Evolutionary conservation across 1,139 yeast species (phyloP).

Genomic region (Yarrowia galli): DNA sequence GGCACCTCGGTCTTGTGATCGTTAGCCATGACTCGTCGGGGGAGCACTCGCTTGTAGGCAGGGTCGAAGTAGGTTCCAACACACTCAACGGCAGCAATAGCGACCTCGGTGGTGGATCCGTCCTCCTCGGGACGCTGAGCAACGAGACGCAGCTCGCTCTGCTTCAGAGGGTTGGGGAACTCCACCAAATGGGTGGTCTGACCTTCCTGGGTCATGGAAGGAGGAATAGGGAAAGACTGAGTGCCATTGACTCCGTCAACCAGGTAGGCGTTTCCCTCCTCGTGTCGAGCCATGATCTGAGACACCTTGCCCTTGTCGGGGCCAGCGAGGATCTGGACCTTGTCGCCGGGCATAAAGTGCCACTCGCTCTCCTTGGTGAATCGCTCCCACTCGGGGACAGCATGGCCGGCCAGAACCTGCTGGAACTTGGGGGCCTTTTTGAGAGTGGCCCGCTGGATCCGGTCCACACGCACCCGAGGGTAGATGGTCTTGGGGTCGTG

Average conservation of each 20-base stretch:
- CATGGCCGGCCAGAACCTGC: slow-evolving; percentile 9
- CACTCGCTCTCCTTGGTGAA: slow-evolving; percentile 56
- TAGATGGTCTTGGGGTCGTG: slow-evolving; percentile 31
- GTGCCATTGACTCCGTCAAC: slow-evolving; percentile 66
- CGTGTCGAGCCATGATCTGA: slow-evolving; percentile 58
- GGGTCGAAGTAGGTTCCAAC: slow-evolving; percentile 74
- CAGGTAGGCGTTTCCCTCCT: slow-evolving; percentile 60
- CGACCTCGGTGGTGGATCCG: slow-evolving; percentile 67
- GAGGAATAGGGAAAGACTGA: slow-evolving; percentile 65
- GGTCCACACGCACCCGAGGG: slow-evolving; percentile 34
- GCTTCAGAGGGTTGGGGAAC: slow-evolving; percentile 65
- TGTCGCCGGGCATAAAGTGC: slow-evolving; percentile 66
- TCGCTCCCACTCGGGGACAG: slow-evolving; percentile 52
- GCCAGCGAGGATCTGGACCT: slow-evolving; percentile 72
- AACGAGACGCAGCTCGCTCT: slow-evolving; percentile 73
- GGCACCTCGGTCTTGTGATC: slow-evolving; percentile 74
- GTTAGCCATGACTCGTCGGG: slow-evolving; percentile 77
- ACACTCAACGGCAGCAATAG: slow-evolving; percentile 75
- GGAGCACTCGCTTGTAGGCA: slow-evolving; percentile 75
- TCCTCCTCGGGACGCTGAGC: slow-evolving; percentile 73
- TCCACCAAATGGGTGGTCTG: slow-evolving; percentile 72
- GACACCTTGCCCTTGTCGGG: slow-evolving; percentile 75
- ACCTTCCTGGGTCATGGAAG: slow-evolving; percentile 73
- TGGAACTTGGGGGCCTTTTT: slow-evolving; percentile 35
- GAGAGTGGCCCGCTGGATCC: slow-evolving; percentile 22